Percentiles rank a stretch among this genome's conserved stretches.
Evolutionary conservation across 2,329 filamentous ascomycete genomes (phyloP).

Genomic region (Bimuria novae-zelandiae): DNA sequence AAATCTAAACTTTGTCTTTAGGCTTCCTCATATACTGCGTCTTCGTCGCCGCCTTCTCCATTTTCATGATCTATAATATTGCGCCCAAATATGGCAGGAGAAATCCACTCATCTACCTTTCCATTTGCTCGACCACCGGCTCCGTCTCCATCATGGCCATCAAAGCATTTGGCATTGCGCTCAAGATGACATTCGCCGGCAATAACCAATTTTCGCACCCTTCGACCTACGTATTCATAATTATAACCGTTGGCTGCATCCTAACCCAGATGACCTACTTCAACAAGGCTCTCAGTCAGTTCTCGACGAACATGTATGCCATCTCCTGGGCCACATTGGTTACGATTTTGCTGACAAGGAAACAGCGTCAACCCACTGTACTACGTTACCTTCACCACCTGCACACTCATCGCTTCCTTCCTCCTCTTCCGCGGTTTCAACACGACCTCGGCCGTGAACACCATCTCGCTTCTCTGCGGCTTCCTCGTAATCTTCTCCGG

Average conservation of each 20-base stretch:
- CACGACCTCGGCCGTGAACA: constrained; percentile 88
- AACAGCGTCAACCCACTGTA: constrained; percentile 89
- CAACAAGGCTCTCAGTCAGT: constrained; percentile 96
- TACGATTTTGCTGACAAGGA: constrained; percentile 13
- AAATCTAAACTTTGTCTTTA: constrained; percentile 49
- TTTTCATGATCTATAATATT: constrained; percentile 95
- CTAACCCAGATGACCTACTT: constrained; percentile 99
- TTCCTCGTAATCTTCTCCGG: constrained; percentile 95
- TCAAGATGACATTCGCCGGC: constrained; percentile 91
- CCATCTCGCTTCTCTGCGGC: constrained; percentile 86
- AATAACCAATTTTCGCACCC: constrained; percentile 96
- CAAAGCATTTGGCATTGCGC: constrained; percentile 96
- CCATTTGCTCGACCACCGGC: constrained; percentile 95
- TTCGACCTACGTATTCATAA: constrained; percentile 96
- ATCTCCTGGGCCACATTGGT: no score
- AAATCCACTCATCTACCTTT: constrained; percentile 95
- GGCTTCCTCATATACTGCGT: constrained; percentile 89
- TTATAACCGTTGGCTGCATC: constrained; percentile 90
- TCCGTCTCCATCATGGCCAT: constrained; percentile 99
- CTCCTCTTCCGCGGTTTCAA: constrained; percentile 97
- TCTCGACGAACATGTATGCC: constrained; percentile 96
- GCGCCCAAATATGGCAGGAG: constrained; percentile 89
- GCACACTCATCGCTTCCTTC: constrained; percentile 90
- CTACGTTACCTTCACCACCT: constrained; percentile 97
- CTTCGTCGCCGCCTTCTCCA: constrained; percentile 78